Evolutionary conservation across 148 eudicot species (phyloP).

Genomic region (Dianthus caryophyllus): DNA sequence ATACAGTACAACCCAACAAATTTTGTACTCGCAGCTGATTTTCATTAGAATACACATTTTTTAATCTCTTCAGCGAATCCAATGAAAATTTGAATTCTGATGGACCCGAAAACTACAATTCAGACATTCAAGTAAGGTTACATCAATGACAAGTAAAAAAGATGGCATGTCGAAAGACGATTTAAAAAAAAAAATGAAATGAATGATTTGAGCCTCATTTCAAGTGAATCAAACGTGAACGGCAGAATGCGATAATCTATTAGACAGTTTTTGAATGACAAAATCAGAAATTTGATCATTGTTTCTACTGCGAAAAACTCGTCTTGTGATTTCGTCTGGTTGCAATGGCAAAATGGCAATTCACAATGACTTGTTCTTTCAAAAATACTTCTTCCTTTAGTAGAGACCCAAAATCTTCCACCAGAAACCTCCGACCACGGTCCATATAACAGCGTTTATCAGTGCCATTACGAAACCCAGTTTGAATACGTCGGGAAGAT

Average conservation of each 20-base stretch:
- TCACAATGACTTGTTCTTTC: slow-evolving; percentile 5
- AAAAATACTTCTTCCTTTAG: slow-evolving; percentile 28
- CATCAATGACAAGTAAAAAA: not conserved
- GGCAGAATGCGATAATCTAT: slow-evolving; percentile 3
- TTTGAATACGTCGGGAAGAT: slow-evolving; percentile 81
- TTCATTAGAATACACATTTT: too few species aligned
- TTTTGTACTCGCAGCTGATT: too few species aligned
- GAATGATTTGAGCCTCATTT: not conserved
- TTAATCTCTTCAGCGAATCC: too few species aligned
- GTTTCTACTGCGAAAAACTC: not conserved
- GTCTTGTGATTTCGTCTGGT: slow-evolving; percentile 13
- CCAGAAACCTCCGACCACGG: slow-evolving; percentile 71
- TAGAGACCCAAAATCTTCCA: slow-evolving; percentile 92
- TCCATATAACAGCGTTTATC: slow-evolving; percentile 66
- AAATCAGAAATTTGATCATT: not conserved
- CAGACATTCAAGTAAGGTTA: not conserved
- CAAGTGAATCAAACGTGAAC: slow-evolving; percentile 5
- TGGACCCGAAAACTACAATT: not conserved
- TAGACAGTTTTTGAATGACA: slow-evolving; percentile 16
- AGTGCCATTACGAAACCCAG: slow-evolving; percentile 67
- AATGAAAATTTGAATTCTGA: too few species aligned
- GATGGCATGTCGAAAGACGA: too few species aligned
- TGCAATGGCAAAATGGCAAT: slow-evolving; percentile 9
- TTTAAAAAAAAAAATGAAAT: not conserved
- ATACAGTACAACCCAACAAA: too few species aligned